Evolutionary conservation across 306 rosid species (phyloP), one percentile per base, ranked within the genome.

Genomic region (Casuarina glauca): DNA sequence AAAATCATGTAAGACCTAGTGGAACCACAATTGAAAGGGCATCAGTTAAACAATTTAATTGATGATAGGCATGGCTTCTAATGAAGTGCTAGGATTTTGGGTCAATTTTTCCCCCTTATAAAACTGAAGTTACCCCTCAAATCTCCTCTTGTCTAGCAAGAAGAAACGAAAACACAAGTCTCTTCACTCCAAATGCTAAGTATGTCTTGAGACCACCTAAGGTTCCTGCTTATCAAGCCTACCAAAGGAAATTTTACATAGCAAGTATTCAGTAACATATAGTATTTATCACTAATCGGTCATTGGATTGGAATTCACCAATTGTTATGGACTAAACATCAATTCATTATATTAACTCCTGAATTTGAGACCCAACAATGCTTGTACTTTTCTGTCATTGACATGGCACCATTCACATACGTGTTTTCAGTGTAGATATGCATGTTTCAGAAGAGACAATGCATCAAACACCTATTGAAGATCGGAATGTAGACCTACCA

Each of bases 401-500:
- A 36, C 46, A 63, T 63, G 20, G 69, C 44, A 63, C 9, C 19
- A 63, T 63, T 38, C 69, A 63, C 8, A 63, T 63, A 15, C 4
- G 9, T 63, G 19, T 13, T 63, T 17, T 17, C 43, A 58, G 38
- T 9, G 3, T n/a, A 17, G 71, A 63, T 42, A 66, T 42, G 71
- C 45, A 63, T 15, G 46, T 66, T 66, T 43, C n/a, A 6, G 49
- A 66, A 41, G 71, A 66, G 8, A 66, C 42, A 43, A 41, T 15
- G 71, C n/a, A 41, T 9, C 13, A 41, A 66, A 66, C 50, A 66
- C 50, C 9, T 42, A 15, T 16, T 42, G 41, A 35, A 16, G 71
- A n/a, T 66, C 17, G 6, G 70, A 9, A 63, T 41, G 51, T 36
- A 52, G 73, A 61, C 79, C 64, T 69, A 86, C 90, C 90, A 84